Evolutionary conservation across 768 basidiomycete species (phyloP), one percentile per base, ranked within the genome.

Genomic region (Boletellus sp.): DNA sequence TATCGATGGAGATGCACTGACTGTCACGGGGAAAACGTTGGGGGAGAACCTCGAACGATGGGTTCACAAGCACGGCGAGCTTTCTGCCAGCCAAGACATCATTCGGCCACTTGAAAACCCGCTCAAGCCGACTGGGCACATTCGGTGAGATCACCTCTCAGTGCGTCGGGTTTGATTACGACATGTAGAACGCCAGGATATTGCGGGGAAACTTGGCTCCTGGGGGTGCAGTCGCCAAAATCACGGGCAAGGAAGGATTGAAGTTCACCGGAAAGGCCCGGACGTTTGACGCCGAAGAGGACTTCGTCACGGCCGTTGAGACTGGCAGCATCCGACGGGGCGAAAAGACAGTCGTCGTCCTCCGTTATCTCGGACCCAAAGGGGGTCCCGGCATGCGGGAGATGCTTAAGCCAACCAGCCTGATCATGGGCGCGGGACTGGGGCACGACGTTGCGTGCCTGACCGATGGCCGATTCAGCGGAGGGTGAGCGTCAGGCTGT

Each of bases 331-430:
- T 98, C 74, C 90, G 90, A 69, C 84, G 87, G 70, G 94, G 93
- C 7, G 94, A 96, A 72, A 99, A 98, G 79, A 94, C 92, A 2
- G 95, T 96, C 16, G 90, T 88, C 48, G 89, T 99, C 48, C 75
- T 99, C 65, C 79, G 96, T 42, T 98, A 99, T 68, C 84, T 99
- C 57, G 96, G 96, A 42, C 95, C 95, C 24, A 88, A 92, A 73
- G 95, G 95, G 54, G 96, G 95, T 51, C 95, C 95, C 31, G 93
- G 94, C 55, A 99, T 99, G 95, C 95, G 94, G 43, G 96, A 99
- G 75, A 99, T 99, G 96, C 78, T 98, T 51, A 97, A 97, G 68
- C 94, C 94, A 22, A 98, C 95, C 28, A 91, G 90, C 74, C 68
- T 98, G 63, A 94, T 99, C 69, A 98, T 99, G 91, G 96, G 96